Evolutionary conservation across 2,329 filamentous ascomycete species (phyloP).

Genomic region (Hypoxylon sp.): DNA sequence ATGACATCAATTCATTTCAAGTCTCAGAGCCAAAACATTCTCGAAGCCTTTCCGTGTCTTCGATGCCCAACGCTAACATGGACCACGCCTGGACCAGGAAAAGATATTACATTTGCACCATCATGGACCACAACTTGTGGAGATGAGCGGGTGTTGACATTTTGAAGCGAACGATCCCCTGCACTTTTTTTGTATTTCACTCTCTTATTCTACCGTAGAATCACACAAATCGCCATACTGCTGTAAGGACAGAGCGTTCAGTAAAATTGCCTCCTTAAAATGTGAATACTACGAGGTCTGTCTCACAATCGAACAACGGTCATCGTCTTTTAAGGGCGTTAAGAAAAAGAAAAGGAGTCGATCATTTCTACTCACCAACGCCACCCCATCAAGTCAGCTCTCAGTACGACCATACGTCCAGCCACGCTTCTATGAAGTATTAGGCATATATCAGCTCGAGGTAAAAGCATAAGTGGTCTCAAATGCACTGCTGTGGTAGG

Average conservation of each 20-base stretch:
- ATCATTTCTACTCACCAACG: conserved; percentile 1
- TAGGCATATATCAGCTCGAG: background rate
- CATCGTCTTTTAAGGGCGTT: background rate
- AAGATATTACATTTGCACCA: conserved; percentile 6
- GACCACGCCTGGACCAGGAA: background rate
- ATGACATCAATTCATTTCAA: conserved; percentile 47
- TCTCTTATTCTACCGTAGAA: conserved; percentile 33
- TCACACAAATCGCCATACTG: conserved; percentile 5
- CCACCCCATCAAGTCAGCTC: conserved; percentile 1
- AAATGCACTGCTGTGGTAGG: background rate
- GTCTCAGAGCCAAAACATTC: conserved; percentile 35
- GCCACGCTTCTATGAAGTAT: background rate
- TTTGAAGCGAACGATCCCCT: conserved; percentile 19
- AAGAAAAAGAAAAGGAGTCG: background rate
- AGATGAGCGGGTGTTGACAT: conserved; percentile 5
- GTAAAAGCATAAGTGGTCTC: background rate
- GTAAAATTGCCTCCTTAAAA: background rate
- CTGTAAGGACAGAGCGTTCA: background rate
- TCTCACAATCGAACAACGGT: background rate
- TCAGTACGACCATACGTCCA: background rate
- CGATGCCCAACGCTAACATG: conserved; percentile 12
- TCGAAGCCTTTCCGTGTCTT: conserved; percentile 35
- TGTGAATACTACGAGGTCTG: background rate
- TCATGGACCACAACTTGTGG: conserved; percentile 11
- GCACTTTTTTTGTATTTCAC: conserved; percentile 16